phyloP scores from a whole-genome alignment of 805 yeast species.

The Candida orba region DNA sequence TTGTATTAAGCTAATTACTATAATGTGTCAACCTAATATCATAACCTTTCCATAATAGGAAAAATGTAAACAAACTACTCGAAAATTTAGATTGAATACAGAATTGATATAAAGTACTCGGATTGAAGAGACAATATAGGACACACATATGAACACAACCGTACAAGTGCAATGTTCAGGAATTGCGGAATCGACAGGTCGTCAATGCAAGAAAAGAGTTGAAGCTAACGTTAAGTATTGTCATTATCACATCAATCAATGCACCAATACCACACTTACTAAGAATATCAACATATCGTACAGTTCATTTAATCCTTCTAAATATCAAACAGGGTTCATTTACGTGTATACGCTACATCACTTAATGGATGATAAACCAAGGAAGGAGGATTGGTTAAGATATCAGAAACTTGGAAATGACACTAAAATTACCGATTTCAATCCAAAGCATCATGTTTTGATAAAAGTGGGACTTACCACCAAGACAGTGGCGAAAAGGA shows the following conservation, averaged over 20 bases:
- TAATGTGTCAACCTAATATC: background rate
- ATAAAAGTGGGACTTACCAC: slow-evolving; percentile 22
- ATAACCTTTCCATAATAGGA: slow-evolving; percentile 1
- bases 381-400: slow-evolving; percentile 3
- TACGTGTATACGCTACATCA: slow-evolving; percentile 21
- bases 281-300: background rate
- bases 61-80: slow-evolving; percentile 2
- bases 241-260: slow-evolving; percentile 13
- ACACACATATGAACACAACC: too few relatives aligned
- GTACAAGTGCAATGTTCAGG: background rate
- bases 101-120: too few relatives aligned
- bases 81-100: too few relatives aligned
- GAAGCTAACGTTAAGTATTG: slow-evolving; percentile 7
- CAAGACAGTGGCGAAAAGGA: slow-evolving; percentile 13
- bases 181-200: background rate
- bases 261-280: background rate
- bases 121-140: background rate
- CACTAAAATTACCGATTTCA: slow-evolving; percentile 7
- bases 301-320: background rate
- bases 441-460: slow-evolving; percentile 18
- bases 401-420: background rate
- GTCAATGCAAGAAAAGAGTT: background rate
- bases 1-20: too few relatives aligned
- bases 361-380: slow-evolving; percentile 12
- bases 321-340: slow-evolving; percentile 16